Base-by-base conservation (phyloP, 192 early-diverging fungal species). In the Pecoramyces ruminantium region DNA sequence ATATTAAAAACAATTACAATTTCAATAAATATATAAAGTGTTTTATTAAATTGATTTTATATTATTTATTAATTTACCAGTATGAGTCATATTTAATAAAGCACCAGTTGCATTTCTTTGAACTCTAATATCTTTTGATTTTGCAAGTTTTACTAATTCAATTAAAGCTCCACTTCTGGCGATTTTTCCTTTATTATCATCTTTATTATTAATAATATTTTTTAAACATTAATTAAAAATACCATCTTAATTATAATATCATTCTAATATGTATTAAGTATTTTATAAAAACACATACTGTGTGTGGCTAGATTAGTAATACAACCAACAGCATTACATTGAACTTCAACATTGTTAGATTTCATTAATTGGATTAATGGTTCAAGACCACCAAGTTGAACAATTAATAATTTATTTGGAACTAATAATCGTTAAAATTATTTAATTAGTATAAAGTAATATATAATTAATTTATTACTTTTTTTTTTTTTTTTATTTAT, bases 271-370 rank as follows among this genome's bases (percentile, higher is more conserved):
- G n/a, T n/a, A n/a, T n/a, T n/a, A n/a, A n/a, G n/a, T n/a, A n/a
- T n/a, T n/a, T 80, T 34, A 78, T 81, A 30, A 18, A 82, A 42
- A 18, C n/a, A 38, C 80, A 80, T 87, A 92, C 92, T 92, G 83
- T 91, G 88, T 6, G 95, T 96, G 11, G 95, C 94, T 80, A 96
- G 89, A 79, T 96, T 96, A 0, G 95, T 96, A 81, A 96, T 95
- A 86, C 95, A 96, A 18, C 95, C 95, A 25, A 96, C 95, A 17
- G 95, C 94, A 85, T 96, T 96, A 83, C 93, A 94, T 86, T 95
- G 94, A n/a, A 95, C 94, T 82, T 96, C 95, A 29, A 94, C 90
- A 81, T 95, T 95, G 17, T 90, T 89, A 29, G 92, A 92, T 78
- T 92, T 87, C 94, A 96, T 95, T 84, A 95, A 92, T 77, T 92